Evolutionary conservation across 305 asterid species (phyloP).

Genomic region (Fraxinus sp.): DNA sequence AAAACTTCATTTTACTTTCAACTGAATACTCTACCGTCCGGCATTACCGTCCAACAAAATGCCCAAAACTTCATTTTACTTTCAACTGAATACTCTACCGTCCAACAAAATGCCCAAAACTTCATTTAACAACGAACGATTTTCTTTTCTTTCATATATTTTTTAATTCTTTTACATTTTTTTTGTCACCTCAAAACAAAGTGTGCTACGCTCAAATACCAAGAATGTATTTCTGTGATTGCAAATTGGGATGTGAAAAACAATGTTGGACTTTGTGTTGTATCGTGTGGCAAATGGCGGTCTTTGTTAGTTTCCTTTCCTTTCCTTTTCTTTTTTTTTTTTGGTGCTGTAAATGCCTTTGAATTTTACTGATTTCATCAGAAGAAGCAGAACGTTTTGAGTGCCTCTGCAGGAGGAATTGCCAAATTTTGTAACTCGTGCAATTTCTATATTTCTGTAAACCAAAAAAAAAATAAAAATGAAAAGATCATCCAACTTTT

Average conservation of each 20-base stretch:
- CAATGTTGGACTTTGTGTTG: background rate
- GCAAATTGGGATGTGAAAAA: slow-evolving; percentile 3
- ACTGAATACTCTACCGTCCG: background rate
- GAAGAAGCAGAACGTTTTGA: background rate
- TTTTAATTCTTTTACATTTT: slow-evolving; percentile 30
- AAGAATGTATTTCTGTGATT: slow-evolving; percentile 13
- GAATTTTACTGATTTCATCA: background rate
- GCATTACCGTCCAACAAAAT: background rate
- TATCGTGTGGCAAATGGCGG: background rate
- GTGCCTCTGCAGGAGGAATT: background rate
- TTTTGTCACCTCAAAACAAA: slow-evolving; percentile 13
- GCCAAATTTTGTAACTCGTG: background rate
- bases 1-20: background rate
- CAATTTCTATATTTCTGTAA: background rate
- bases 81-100: background rate
- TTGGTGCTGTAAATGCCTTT: background rate
- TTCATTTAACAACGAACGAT: background rate
- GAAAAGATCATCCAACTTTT: background rate
- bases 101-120: background rate
- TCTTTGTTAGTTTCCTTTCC: background rate
- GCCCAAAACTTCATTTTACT: background rate
- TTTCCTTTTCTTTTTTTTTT: background rate
- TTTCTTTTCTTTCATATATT: slow-evolving; percentile 6
- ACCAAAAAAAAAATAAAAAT: no score
- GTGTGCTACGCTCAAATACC: slow-evolving; percentile 19